Evolutionary conservation across 768 basidiomycete genomes (phyloP).

Genomic region (Sutorius australiensis): DNA sequence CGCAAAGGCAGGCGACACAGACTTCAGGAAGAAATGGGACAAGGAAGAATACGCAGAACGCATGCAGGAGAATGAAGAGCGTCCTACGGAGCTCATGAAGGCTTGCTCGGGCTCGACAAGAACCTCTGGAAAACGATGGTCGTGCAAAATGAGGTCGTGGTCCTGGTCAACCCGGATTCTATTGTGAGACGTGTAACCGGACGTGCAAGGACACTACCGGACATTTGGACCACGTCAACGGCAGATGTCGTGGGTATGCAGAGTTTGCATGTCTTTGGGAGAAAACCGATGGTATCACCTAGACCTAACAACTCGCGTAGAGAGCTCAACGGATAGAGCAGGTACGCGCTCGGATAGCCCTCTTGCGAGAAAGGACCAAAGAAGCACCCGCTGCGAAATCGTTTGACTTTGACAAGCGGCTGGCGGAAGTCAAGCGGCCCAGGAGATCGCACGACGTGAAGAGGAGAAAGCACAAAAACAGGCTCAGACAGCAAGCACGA

Average conservation of each 20-base stretch:
- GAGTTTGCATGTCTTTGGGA: neutral
- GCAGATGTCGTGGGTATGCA: conserved; percentile 74
- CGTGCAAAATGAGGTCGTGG: conserved; percentile 82
- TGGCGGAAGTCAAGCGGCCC: conserved; percentile 77
- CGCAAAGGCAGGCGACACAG: conserved; percentile 53
- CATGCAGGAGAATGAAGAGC: conserved; percentile 83
- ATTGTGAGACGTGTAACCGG: conserved; percentile 86
- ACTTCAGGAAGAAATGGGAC: conserved; percentile 91
- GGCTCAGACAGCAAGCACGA: conserved; percentile 69
- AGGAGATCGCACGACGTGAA: conserved; percentile 62
- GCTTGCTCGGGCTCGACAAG: conserved; percentile 85
- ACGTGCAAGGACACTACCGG: conserved; percentile 93
- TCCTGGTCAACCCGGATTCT: conserved; percentile 90
- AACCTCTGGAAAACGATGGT: conserved; percentile 95
- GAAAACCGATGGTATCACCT: conserved; percentile 3
- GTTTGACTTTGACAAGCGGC: conserved; percentile 91
- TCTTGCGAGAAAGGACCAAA: conserved; percentile 82
- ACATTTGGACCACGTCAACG: conserved; percentile 95
- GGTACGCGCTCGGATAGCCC: conserved; percentile 87
- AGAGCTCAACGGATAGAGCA: conserved; percentile 86
- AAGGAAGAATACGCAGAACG: conserved; percentile 87
- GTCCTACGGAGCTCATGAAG: conserved; percentile 90
- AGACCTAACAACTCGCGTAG: conserved; percentile 93
- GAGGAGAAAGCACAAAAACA: conserved; percentile 79
- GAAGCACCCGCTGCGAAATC: conserved; percentile 79